Percentiles rank a stretch among this genome's conserved stretches.
These are phyloP conservation scores for Cyphellophora europaea DNA, from an alignment of 2,329 filamentous ascomycete species.

Conservation along the genomic window DNA sequence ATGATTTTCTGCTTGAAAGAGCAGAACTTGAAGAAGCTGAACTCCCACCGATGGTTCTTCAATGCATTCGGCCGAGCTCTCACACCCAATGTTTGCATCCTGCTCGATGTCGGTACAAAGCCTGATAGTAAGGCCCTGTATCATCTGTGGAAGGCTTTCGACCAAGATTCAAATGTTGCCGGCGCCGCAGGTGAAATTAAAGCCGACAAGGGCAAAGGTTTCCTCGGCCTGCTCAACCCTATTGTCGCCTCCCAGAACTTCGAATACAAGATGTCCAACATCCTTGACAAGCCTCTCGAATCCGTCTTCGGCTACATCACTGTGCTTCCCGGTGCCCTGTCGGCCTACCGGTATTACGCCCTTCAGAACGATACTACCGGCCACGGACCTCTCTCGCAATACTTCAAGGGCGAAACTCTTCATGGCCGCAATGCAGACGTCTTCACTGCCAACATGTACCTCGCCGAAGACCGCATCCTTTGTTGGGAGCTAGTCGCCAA, in stretches of 20 bases:
- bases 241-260: slow-evolving; percentile 97
- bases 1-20: slow-evolving; percentile 99
- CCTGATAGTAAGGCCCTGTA: slow-evolving; percentile 87
- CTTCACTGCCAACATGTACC: slow-evolving; percentile 98
- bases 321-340: slow-evolving; percentile 86
- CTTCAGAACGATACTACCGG: slow-evolving; percentile 94
- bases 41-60: slow-evolving; percentile 98
- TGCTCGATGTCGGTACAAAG: slow-evolving; percentile 92
- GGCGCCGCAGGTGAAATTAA: slow-evolving; percentile 97
- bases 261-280: slow-evolving; percentile 99
- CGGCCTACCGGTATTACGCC: slow-evolving; percentile 90
- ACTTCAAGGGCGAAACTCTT: slow-evolving; percentile 97
- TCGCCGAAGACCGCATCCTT: slow-evolving; percentile 96
- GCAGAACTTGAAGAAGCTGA: slow-evolving; percentile 94
- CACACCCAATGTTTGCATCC: slow-evolving; percentile 91
- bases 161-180: slow-evolving; percentile 93
- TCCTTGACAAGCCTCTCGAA: slow-evolving; percentile 92
- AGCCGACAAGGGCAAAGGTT: slow-evolving; percentile 83
- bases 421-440: slow-evolving; percentile 95
- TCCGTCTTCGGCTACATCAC: slow-evolving; percentile 98
- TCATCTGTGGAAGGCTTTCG: slow-evolving; percentile 97
- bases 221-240: slow-evolving; percentile 78
- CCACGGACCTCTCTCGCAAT: slow-evolving; percentile 89
- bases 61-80: slow-evolving; percentile 90
- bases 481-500: slow-evolving; percentile 98